A percentile compares a stretch with the other conserved stretches of the same genome.
These are phyloP conservation scores for Plantago coronopus DNA, from an alignment of 305 asterid species.

Conservation along the genomic window DNA sequence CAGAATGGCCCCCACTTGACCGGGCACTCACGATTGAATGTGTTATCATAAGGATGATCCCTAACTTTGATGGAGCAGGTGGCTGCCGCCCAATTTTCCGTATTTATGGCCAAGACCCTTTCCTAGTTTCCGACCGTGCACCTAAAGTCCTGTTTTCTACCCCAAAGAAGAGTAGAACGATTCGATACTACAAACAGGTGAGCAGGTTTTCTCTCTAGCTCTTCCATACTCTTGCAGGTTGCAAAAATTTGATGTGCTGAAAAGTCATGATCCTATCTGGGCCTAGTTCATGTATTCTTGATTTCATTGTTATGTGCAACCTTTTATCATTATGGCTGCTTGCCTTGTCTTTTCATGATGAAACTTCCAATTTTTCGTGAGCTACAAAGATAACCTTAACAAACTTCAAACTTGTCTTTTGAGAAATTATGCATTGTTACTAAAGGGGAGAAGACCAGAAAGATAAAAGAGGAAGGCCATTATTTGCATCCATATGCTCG, in stretches of 20 bases:
- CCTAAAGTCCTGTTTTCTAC: constrained; percentile 80
- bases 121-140: constrained; percentile 55
- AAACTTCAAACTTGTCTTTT: too few relatives aligned
- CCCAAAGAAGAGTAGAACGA: constrained; percentile 62
- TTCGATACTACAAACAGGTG: constrained; percentile 89
- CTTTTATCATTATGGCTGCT: too few relatives aligned
- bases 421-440: too few relatives aligned
- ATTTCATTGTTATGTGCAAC: too few relatives aligned
- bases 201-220: constrained; percentile 20
- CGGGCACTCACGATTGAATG: constrained; percentile 87
- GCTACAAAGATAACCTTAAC: too few relatives aligned
- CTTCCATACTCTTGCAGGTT: constrained; percentile 18
- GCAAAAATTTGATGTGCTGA: not conserved
- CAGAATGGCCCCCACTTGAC: constrained; percentile 95
- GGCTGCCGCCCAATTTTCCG: constrained; percentile 90
- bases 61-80: constrained; percentile 80
- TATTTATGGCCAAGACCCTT: constrained; percentile 79
- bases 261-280: constrained; percentile 5
- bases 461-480: too few relatives aligned
- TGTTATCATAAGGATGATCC: constrained; percentile 77
- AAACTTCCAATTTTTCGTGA: too few relatives aligned
- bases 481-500: too few relatives aligned
- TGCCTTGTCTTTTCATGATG: too few relatives aligned
- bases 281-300: constrained; percentile 6
- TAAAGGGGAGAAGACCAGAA: too few relatives aligned